phyloP scores from a whole-genome alignment of 768 basidiomycete genomes.

The Boletus speciosus region DNA sequence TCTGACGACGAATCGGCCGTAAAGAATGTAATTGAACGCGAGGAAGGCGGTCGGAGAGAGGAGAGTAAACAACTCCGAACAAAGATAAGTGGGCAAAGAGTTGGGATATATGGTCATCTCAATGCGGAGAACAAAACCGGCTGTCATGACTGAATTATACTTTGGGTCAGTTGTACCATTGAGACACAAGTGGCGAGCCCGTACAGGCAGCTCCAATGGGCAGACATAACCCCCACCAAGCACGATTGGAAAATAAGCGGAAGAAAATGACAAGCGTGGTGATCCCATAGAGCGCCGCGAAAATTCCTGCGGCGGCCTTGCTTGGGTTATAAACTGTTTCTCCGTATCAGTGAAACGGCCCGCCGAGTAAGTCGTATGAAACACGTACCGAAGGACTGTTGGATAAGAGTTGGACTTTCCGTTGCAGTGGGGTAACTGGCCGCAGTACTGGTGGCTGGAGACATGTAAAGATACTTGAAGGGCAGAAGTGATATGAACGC shows the following conservation, averaged over 20 bases:
- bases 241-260: slow-evolving; percentile 18
- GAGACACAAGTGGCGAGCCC: background rate
- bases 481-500: background rate
- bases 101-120: slow-evolving; percentile 18
- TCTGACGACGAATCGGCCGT: slow-evolving; percentile 24
- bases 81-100: slow-evolving; percentile 15
- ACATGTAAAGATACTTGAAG: background rate
- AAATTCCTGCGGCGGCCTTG: slow-evolving; percentile 20
- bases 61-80: slow-evolving; percentile 22
- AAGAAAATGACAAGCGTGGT: slow-evolving; percentile 10
- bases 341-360: background rate
- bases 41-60: slow-evolving; percentile 28
- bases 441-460: slow-evolving; percentile 3
- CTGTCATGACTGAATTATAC: slow-evolving; percentile 15
- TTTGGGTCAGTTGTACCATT: background rate
- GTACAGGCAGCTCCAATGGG: slow-evolving; percentile 29
- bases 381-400: slow-evolving; percentile 1
- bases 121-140: slow-evolving; percentile 22
- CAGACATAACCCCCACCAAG: slow-evolving; percentile 33
- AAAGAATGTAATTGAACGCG: slow-evolving; percentile 34
- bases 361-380: background rate
- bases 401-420: slow-evolving; percentile 5
- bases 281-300: slow-evolving; percentile 21
- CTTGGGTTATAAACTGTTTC: slow-evolving; percentile 25
- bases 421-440: slow-evolving; percentile 1